These are phyloP conservation scores for Trapa bicornis DNA, from an alignment of 345 rosid species.

Conservation along the genomic window DNA sequence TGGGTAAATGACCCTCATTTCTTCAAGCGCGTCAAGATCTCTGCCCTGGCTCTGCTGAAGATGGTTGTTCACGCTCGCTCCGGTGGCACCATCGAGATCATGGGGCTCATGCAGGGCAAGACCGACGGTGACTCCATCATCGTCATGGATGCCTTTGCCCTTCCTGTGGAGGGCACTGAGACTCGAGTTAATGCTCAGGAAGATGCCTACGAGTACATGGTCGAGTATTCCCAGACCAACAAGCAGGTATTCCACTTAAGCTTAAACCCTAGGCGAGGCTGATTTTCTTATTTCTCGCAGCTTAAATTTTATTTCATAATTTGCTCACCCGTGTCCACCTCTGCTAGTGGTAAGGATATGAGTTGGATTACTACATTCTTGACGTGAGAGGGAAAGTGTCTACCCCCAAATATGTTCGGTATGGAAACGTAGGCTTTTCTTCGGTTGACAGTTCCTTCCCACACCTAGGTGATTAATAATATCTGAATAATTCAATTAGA, in stretches of 20 bases:
- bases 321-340: no score
- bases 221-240: constrained; percentile 91
- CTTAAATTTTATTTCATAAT: neutral
- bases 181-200: constrained; percentile 98
- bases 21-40: constrained; percentile 94
- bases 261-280: constrained; percentile 5
- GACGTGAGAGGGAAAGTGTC: neutral
- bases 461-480: neutral
- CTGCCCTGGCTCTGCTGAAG: constrained; percentile 95
- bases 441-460: neutral
- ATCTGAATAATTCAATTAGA: neutral
- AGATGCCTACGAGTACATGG: constrained; percentile 99
- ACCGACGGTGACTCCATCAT: constrained; percentile 92
- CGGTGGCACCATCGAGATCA: constrained; percentile 96
- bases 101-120: constrained; percentile 99
- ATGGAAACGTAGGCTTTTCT: neutral
- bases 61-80: constrained; percentile 99
- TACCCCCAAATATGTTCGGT: neutral
- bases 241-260: constrained; percentile 47
- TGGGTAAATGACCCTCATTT: constrained; percentile 90
- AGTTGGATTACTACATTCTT: neutral
- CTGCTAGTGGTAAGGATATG: neutral
- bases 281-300: neutral
- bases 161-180: constrained; percentile 99
- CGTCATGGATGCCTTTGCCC: constrained; percentile 98